Evolutionary conservation across 768 basidiomycete species (phyloP).

Genomic region (Boletellus emodensis): DNA sequence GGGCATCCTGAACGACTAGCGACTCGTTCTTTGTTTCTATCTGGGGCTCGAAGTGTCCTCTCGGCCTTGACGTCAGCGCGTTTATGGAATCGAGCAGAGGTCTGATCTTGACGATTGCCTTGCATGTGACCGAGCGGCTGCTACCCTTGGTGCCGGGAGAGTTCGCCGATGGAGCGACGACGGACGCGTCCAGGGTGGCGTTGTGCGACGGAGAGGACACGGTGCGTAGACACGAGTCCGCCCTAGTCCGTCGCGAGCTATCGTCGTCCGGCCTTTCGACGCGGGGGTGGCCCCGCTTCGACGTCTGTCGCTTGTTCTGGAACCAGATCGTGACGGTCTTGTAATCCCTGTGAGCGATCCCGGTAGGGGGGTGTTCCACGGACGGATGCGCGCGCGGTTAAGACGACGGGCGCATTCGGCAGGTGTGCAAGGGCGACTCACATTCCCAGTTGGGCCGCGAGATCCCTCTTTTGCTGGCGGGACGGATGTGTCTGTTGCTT

Average conservation of each 20-base stretch:
- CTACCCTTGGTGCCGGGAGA: not conserved
- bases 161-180: not conserved
- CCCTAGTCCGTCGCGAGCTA: not conserved
- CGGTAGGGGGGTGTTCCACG: too few relatives aligned
- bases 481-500: constrained; percentile 28
- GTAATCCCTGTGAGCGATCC: constrained; percentile 32
- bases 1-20: not conserved
- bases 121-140: constrained; percentile 5
- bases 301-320: constrained; percentile 71
- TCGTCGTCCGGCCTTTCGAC: not conserved
- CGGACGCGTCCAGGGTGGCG: constrained; percentile 18
- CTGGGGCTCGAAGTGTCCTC: not conserved
- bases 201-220: constrained; percentile 31
- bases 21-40: not conserved
- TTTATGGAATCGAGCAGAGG: constrained; percentile 22
- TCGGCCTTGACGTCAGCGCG: constrained; percentile 8
- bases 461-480: constrained; percentile 26
- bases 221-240: constrained; percentile 22
- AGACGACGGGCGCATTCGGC: not conserved
- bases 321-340: constrained; percentile 70
- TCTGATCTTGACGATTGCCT: constrained; percentile 19
- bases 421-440: constrained; percentile 8
- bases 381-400: too few relatives aligned
- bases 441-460: constrained; percentile 28
- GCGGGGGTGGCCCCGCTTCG: constrained; percentile 27